phyloP scores from a whole-genome alignment of 176 grass and related monocot genomes.

The Eragrostis nindensis region DNA sequence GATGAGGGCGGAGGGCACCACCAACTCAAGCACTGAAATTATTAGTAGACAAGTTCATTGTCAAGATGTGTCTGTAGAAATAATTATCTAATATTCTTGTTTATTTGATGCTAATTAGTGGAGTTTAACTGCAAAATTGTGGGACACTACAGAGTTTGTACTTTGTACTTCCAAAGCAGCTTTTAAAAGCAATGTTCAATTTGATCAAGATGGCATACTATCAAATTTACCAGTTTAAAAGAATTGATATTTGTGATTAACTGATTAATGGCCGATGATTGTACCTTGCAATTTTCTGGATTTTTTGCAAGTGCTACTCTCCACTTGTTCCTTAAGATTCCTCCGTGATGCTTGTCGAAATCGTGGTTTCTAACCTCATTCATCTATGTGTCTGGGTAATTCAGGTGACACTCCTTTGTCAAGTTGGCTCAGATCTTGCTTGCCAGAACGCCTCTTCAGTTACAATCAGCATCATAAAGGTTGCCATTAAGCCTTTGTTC shows the following conservation, averaged over 20 bases:
- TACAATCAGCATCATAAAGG: slow-evolving; percentile 98
- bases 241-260: slow-evolving; percentile 14
- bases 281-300: background rate
- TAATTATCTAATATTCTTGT: background rate
- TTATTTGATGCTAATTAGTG: background rate
- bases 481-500: slow-evolving; percentile 36
- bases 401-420: slow-evolving; percentile 94
- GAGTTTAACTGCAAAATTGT: background rate
- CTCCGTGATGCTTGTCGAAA: slow-evolving; percentile 24
- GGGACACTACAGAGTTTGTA: background rate
- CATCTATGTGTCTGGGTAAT: slow-evolving; percentile 42
- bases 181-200: background rate
- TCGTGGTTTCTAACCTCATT: slow-evolving; percentile 17
- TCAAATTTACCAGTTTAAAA: background rate
- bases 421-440: slow-evolving; percentile 76
- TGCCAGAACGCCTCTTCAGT: slow-evolving; percentile 63
- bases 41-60: background rate
- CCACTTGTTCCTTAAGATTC: slow-evolving; percentile 30
- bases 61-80: background rate
- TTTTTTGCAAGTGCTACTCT: slow-evolving; percentile 5
- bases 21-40: background rate
- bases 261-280: background rate
- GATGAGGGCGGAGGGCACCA: background rate
- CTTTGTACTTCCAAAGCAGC: background rate
- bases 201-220: background rate